Percentiles rank a stretch among this genome's conserved stretches.
Conservation (phyloP, 1,139 yeast species). For the Sugiyamaella paludigena region DNA sequence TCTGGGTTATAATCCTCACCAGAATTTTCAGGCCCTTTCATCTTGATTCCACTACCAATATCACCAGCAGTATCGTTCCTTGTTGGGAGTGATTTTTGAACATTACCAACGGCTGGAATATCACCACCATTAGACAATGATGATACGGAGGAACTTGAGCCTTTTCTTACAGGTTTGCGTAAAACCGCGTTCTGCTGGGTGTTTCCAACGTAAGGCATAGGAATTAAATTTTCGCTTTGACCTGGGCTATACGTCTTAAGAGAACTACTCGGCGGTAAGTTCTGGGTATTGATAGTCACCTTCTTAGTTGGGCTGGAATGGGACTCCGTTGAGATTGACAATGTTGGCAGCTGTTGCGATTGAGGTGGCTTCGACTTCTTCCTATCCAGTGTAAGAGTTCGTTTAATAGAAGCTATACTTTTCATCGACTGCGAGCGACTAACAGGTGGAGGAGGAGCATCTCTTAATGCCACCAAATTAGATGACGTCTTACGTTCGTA, state of each 20-base stretch:
- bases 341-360: background rate
- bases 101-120: conserved; percentile 1
- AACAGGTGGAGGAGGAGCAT: conserved; percentile 71
- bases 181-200: conserved; percentile 24
- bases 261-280: conserved; percentile 13
- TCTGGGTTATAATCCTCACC: background rate
- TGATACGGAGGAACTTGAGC: conserved; percentile 1
- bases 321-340: background rate
- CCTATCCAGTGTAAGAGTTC: conserved; percentile 3
- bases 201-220: conserved; percentile 29
- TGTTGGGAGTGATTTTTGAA: conserved; percentile 2
- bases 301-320: conserved; percentile 1
- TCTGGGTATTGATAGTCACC: conserved; percentile 13
- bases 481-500: conserved; percentile 20
- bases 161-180: conserved; percentile 26
- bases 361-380: conserved; percentile 4
- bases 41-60: too few relatives aligned
- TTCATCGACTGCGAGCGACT: conserved; percentile 21
- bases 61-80: background rate
- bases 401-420: conserved; percentile 5
- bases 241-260: conserved; percentile 31
- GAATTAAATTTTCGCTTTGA: conserved; percentile 29
- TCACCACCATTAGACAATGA: background rate
- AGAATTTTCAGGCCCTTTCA: background rate
- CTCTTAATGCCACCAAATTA: conserved; percentile 58